Evolutionary conservation across 2,329 filamentous ascomycete genomes (phyloP).

Genomic region (Talaromyces atroroseus): DNA sequence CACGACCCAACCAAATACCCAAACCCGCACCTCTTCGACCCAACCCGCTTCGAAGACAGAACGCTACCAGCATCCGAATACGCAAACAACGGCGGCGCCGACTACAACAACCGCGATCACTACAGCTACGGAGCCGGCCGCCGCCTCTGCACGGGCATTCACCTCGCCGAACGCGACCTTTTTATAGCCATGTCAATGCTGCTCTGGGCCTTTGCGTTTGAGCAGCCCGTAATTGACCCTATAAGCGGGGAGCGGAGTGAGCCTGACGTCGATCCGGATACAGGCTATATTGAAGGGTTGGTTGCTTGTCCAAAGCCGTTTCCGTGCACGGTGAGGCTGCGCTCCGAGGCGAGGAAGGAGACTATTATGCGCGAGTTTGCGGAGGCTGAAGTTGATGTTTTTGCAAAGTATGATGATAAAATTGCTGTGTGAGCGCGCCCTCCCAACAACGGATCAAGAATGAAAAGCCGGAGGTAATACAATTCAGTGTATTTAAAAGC

Average conservation of each 20-base stretch:
- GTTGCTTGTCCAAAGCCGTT: conserved; percentile 30
- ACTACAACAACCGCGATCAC: conserved; percentile 30
- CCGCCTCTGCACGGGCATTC: conserved; percentile 32
- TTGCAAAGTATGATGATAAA: conserved; percentile 18
- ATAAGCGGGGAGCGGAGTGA: conserved; percentile 41
- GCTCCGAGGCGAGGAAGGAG: conserved; percentile 26
- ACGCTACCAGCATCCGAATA: conserved; percentile 21
- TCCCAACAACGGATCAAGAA: too few species aligned
- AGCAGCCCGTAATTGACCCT: conserved; percentile 46
- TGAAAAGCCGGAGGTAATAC: too few species aligned
- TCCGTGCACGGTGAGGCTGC: conserved; percentile 24
- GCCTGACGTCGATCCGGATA: conserved; percentile 18
- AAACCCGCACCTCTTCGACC: conserved; percentile 28
- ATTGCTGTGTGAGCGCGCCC: neutral
- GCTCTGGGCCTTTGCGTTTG: conserved; percentile 48
- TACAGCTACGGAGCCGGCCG: conserved; percentile 20
- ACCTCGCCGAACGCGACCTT: conserved; percentile 49
- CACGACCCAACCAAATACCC: conserved; percentile 39
- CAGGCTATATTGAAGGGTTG: conserved; percentile 30
- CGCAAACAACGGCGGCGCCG: conserved; percentile 20
- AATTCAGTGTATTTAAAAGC: too few species aligned
- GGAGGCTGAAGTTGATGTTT: conserved; percentile 22
- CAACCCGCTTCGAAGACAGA: conserved; percentile 23
- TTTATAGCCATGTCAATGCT: conserved; percentile 44
- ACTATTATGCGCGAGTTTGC: conserved; percentile 29